These are phyloP conservation scores for Solanum hybrid DNA, from an alignment of 305 asterid genomes.

Conservation along the genomic window DNA sequence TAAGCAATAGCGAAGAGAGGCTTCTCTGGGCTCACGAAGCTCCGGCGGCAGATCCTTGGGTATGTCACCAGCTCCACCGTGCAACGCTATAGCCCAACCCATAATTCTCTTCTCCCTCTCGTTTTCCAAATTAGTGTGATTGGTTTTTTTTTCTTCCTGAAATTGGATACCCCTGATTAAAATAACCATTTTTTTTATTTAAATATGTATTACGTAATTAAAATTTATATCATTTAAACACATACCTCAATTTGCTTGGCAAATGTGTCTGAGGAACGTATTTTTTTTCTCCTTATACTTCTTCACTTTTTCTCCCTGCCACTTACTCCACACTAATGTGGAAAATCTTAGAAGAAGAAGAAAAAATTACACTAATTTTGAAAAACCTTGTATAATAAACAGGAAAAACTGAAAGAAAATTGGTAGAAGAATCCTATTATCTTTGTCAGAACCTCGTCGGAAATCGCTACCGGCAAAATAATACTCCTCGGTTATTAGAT, in stretches of 20 bases:
- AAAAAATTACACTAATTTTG: background rate
- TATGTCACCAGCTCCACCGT: conserved; percentile 91
- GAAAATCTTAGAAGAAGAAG: background rate
- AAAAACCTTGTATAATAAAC: background rate
- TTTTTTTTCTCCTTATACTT: background rate
- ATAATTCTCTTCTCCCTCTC: conserved; percentile 17
- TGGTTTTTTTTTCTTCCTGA: background rate
- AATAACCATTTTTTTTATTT: background rate
- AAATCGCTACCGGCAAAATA: background rate
- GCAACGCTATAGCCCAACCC: conserved; percentile 96
- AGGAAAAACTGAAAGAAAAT: background rate
- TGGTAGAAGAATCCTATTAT: background rate
- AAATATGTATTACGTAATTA: no score
- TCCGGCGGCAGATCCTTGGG: conserved; percentile 52
- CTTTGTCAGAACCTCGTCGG: background rate
- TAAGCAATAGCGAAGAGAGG: conserved; percentile 60
- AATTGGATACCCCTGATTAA: no score
- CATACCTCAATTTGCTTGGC: background rate
- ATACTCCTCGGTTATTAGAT: background rate
- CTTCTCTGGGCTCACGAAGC: conserved; percentile 56
- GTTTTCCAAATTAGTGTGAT: background rate
- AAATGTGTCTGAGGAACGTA: background rate
- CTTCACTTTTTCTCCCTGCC: background rate
- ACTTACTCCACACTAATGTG: background rate
- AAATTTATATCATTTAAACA: background rate